A percentile compares a stretch with the other conserved stretches of the same genome.
These are phyloP conservation scores for Mycena metata DNA, from an alignment of 768 basidiomycete species.

Conservation along the genomic window DNA sequence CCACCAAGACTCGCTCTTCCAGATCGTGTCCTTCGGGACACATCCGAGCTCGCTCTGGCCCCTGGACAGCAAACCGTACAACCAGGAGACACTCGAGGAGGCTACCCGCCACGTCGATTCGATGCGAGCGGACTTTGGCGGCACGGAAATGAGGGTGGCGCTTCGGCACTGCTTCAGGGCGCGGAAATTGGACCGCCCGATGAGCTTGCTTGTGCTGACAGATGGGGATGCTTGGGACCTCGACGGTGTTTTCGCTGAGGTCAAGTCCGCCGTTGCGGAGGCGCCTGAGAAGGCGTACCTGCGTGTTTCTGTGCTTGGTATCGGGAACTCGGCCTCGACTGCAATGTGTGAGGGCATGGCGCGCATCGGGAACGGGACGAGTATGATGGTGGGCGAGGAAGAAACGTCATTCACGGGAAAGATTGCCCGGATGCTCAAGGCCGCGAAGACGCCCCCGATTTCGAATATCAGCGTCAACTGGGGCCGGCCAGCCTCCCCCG, in stretches of 20 bases:
- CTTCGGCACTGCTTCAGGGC: constrained; percentile 46
- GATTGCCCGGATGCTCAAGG: constrained; percentile 54
- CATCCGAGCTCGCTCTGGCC: constrained; percentile 46
- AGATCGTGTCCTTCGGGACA: constrained; percentile 58
- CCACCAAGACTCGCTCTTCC: constrained; percentile 51
- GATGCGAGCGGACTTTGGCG: constrained; percentile 55
- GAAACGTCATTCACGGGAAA: constrained; percentile 55
- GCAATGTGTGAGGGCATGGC: constrained; percentile 59
- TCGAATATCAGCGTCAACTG: constrained; percentile 57
- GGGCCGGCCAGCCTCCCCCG: constrained; percentile 36
- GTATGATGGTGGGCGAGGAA: constrained; percentile 50
- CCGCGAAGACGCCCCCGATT: constrained; percentile 53
- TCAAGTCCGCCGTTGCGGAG: constrained; percentile 40
- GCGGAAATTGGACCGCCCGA: constrained; percentile 49
- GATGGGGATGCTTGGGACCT: constrained; percentile 52
- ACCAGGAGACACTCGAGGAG: constrained; percentile 40
- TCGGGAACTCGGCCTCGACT: constrained; percentile 56
- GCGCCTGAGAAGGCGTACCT: constrained; percentile 43
- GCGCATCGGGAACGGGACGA: constrained; percentile 55
- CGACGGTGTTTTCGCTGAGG: constrained; percentile 27
- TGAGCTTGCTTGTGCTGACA: constrained; percentile 59
- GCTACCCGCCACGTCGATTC: constrained; percentile 45
- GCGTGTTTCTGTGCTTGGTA: constrained; percentile 62
- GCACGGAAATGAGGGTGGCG: constrained; percentile 55
- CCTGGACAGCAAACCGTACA: constrained; percentile 40